These are phyloP conservation scores for Candida pseudocylindracea DNA, from an alignment of 1,139 yeast genomes.

Conservation along the genomic window DNA sequence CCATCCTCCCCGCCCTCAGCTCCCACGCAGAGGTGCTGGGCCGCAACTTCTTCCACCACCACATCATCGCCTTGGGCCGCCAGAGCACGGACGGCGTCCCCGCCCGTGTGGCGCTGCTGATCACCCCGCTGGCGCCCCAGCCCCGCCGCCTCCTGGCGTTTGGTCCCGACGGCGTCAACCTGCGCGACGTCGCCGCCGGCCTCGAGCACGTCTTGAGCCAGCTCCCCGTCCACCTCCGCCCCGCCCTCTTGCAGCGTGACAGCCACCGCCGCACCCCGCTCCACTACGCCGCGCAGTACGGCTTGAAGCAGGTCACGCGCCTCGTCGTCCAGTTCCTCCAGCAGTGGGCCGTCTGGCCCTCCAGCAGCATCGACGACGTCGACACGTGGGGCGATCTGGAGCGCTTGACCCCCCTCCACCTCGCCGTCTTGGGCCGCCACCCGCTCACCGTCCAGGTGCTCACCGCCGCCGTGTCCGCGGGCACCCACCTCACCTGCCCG, in stretches of 20 bases:
- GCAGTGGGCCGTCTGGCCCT: constrained; percentile 12
- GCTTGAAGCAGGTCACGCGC: constrained; percentile 40
- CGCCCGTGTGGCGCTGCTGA: constrained; percentile 1
- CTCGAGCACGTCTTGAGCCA: constrained; percentile 27
- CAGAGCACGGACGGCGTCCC: constrained; percentile 9
- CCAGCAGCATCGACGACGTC: constrained; percentile 33
- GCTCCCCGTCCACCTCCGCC: constrained; percentile 14
- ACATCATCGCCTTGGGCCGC: constrained; percentile 58
- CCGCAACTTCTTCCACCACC: constrained; percentile 70
- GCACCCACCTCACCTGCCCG: constrained; percentile 16
- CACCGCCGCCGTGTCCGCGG: constrained; percentile 14
- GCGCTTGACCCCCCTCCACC: constrained; percentile 57
- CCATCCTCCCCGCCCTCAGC: constrained; percentile 4
- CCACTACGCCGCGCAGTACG: constrained; percentile 81
- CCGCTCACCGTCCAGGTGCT: constrained; percentile 52
- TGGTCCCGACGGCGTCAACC: constrained; percentile 40
- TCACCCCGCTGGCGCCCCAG: constrained; percentile 17
- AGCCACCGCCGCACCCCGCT: constrained; percentile 66
- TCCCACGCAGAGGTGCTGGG: constrained; percentile 43
- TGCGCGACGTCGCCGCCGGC: constrained; percentile 13
- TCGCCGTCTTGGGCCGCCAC: constrained; percentile 68
- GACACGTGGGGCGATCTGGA: constrained; percentile 71
- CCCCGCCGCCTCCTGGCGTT: constrained; percentile 11
- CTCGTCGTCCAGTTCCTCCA: constrained; percentile 25
- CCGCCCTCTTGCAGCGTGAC: constrained; percentile 41